Evolutionary conservation across 2,329 filamentous ascomycete genomes (phyloP).

Genomic region (Pseudopithomyces maydicus): DNA sequence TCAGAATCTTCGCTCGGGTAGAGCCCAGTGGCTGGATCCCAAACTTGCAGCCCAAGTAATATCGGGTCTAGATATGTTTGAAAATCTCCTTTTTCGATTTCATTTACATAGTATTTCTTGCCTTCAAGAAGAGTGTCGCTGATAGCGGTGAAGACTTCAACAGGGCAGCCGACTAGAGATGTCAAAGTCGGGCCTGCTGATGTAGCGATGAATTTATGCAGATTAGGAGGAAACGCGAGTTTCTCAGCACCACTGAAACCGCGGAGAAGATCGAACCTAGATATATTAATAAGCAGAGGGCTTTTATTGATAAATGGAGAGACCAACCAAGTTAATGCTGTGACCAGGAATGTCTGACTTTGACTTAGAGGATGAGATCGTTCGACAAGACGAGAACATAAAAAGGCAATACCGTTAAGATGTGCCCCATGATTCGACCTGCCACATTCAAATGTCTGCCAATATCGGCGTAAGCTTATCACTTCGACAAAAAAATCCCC

Average conservation of each 20-base stretch:
- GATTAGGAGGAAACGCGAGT: constrained; percentile 13
- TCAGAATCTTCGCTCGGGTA: constrained; percentile 13
- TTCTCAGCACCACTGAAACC: constrained; percentile 22
- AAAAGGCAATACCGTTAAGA: constrained; percentile 18
- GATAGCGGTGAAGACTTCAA: constrained; percentile 11
- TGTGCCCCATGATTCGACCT: constrained; percentile 20
- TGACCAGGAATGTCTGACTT: constrained; percentile 14
- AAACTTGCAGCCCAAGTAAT: constrained; percentile 4
- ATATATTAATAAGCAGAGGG: background rate
- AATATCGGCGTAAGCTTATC: background rate
- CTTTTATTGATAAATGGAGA: background rate
- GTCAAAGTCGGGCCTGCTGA: constrained; percentile 7
- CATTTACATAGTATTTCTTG: constrained; percentile 1
- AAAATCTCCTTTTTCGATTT: constrained; percentile 1
- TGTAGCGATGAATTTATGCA: constrained; percentile 3
- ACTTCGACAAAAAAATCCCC: background rate
- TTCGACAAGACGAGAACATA: constrained; percentile 13
- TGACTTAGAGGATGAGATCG: background rate
- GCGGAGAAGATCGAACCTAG: constrained; percentile 17
- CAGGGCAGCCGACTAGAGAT: constrained; percentile 16
- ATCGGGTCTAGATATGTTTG: constrained; percentile 1
- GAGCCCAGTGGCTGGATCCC: background rate
- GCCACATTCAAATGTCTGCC: constrained; percentile 17
- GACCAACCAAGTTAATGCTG: constrained; percentile 16
- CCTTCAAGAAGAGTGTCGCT: constrained; percentile 12